Evolutionary conservation across 23 red algal species (phyloP).

Genomic region (Gracilaria caudata): DNA sequence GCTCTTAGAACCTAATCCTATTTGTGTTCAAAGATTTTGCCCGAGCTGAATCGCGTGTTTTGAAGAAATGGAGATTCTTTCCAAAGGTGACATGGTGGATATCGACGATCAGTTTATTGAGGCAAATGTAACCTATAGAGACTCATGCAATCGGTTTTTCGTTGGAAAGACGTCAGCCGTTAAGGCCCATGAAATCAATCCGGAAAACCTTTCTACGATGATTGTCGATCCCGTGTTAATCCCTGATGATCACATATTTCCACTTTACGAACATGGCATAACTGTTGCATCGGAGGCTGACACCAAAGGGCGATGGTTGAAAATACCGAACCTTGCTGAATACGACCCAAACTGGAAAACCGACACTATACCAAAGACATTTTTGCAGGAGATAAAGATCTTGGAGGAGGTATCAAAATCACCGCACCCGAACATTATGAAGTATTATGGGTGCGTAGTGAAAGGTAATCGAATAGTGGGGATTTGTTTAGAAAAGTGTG

Average conservation of each 20-base stretch:
- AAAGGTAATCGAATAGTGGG: constrained; percentile 33
- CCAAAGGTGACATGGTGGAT: constrained; percentile 1
- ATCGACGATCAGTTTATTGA: not conserved
- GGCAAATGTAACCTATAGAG: constrained; percentile 12
- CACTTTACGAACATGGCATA: constrained; percentile 5
- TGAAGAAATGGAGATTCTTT: constrained; percentile 29
- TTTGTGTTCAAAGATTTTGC: not conserved
- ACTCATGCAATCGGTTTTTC: constrained; percentile 8
- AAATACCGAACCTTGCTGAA: constrained; percentile 2
- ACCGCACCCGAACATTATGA: constrained; percentile 39
- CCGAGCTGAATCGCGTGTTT: not conserved
- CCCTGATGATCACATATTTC: constrained; percentile 35
- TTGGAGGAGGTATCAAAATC: constrained; percentile 24
- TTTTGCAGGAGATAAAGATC: constrained; percentile 19
- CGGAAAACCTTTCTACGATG: constrained; percentile 9
- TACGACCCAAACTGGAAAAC: constrained; percentile 18
- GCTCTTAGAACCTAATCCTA: not conserved
- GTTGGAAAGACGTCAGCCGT: constrained; percentile 2
- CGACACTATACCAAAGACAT: not conserved
- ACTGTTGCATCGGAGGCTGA: not conserved
- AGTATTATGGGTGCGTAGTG: constrained; percentile 32
- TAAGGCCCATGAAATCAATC: constrained; percentile 3
- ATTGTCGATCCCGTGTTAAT: constrained; percentile 24
- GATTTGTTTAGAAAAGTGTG: constrained; percentile 30
- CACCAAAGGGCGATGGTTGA: constrained; percentile 15